Conservation (phyloP, 75 land plant species). For the Selaginella tamariscina region DNA sequence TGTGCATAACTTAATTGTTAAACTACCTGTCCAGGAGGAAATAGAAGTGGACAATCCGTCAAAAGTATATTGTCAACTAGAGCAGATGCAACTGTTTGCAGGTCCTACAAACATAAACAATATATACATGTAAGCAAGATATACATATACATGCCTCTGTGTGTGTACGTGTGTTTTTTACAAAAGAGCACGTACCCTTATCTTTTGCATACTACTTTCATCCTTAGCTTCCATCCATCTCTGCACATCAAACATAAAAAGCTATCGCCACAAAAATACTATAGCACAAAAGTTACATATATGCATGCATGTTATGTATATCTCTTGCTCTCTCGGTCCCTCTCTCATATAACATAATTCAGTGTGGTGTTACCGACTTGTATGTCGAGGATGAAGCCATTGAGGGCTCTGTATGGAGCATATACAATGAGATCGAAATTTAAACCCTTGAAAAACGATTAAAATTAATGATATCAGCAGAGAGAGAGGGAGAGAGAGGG, state of each 20-base stretch:
- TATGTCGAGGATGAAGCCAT: slow-evolving; percentile 76
- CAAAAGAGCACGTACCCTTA: neutral
- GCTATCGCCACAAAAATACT: too few species aligned
- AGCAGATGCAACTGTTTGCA: slow-evolving; percentile 40
- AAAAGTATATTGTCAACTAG: slow-evolving; percentile 69
- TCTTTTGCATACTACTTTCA: neutral
- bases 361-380: slow-evolving; percentile 33
- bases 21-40: slow-evolving; percentile 88
- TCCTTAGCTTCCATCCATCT: neutral
- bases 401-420: slow-evolving; percentile 83
- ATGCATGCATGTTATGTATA: too few species aligned
- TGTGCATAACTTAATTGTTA: too few species aligned
- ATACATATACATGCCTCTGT: too few species aligned
- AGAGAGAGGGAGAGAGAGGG: too few species aligned
- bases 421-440: slow-evolving; percentile 95
- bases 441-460: slow-evolving; percentile 51
- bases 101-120: slow-evolving; percentile 28
- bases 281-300: too few species aligned
- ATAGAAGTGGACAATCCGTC: slow-evolving; percentile 91
- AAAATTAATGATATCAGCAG: neutral
- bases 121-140: too few species aligned
- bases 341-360: too few species aligned
- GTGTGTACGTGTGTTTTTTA: too few species aligned
- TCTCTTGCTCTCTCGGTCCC: too few species aligned
- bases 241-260: neutral